Evolutionary conservation across 2,329 filamentous ascomycete species (phyloP), one percentile per base, ranked within the genome.

Genomic region (Monosporascus sp.): DNA sequence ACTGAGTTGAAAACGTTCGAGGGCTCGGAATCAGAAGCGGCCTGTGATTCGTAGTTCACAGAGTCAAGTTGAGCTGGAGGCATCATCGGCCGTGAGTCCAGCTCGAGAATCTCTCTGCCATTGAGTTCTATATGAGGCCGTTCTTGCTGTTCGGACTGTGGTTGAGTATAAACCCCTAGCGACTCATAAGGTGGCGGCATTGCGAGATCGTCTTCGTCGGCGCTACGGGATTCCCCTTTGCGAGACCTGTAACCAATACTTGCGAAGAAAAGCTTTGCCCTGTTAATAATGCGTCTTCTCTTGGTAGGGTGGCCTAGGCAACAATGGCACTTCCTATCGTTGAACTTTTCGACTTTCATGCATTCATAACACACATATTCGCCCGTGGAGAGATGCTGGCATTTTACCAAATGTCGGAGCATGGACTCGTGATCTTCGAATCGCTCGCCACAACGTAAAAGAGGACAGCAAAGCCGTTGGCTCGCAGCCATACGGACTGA

Each of bases 291-390:
- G 60, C 74, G 78, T 62, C 71, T 74, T 60, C 78, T 71, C 66
- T 76, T 78, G 6, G 76, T 80, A 3, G 74, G 73, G 38, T 78
- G 76, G n/a, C 72, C 73, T 18, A 76, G 62, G 57, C 76, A 81
- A 39, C 72, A 71, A 51, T 73, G 75, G 67, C 77, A 80, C 60
- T 75, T 74, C 57, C 71, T 67, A 57, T 82, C 77, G 65, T 75
- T 74, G 63, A 81, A 80, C 38, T 71, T 70, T 62, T 82, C 79
- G 52, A 76, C 69, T 59, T 72, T 74, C 62, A 70, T 74, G 60
- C 80, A 80, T 38, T 81, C 74, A 61, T 78, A 81, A 62, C 79
- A 83, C 70, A 77, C 75, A 58, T 82, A 82, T 68, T 82, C 76
- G 53, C 77, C 76, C 3, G 71, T 71, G 25, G 70, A 63, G 34